phyloP scores from a whole-genome alignment of 2,329 filamentous ascomycete species.

The Botrytis paeoniae region DNA sequence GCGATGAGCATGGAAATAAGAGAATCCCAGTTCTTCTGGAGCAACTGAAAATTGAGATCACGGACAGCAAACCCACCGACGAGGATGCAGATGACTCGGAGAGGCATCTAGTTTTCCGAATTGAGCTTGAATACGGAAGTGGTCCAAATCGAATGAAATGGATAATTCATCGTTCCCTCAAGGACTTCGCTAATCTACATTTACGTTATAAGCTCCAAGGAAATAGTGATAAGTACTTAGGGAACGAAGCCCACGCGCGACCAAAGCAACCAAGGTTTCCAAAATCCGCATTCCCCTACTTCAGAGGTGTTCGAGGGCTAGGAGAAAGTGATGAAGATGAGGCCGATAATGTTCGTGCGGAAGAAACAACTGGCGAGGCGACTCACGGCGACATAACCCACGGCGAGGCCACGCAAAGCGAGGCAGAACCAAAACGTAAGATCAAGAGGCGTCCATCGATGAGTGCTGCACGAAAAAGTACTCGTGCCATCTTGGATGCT shows the following conservation, averaged over 20 bases:
- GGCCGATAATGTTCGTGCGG: slow-evolving; percentile 36
- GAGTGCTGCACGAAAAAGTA: slow-evolving; percentile 44
- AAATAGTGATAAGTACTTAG: slow-evolving; percentile 76
- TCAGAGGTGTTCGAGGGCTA: slow-evolving; percentile 74
- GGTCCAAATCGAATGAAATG: slow-evolving; percentile 95
- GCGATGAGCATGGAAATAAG: slow-evolving; percentile 93
- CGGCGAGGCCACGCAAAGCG: slow-evolving; percentile 68
- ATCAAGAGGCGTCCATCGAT: slow-evolving; percentile 51
- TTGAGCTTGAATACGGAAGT: slow-evolving; percentile 94
- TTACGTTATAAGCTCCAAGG: slow-evolving; percentile 87
- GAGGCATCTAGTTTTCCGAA: slow-evolving; percentile 81
- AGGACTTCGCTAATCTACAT: slow-evolving; percentile 90
- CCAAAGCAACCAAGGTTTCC: slow-evolving; percentile 89
- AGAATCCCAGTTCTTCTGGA: slow-evolving; percentile 92
- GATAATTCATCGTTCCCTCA: slow-evolving; percentile 82
- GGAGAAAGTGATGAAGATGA: slow-evolving; percentile 74
- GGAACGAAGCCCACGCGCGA: slow-evolving; percentile 60
- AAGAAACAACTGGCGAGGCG: slow-evolving; percentile 56
- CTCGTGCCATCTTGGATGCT: slow-evolving; percentile 43
- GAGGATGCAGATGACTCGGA: slow-evolving; percentile 48
- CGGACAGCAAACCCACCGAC: slow-evolving; percentile 70
- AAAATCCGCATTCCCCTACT: slow-evolving; percentile 82
- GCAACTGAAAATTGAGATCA: slow-evolving; percentile 85
- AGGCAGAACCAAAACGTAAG: slow-evolving; percentile 56
- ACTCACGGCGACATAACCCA: slow-evolving; percentile 68